A percentile compares a stretch with the other conserved stretches of the same genome.
phyloP scores from a whole-genome alignment of 225 moss, liverwort and hornwort genomes.

The Bryoerythrophyllum caledonicum region DNA sequence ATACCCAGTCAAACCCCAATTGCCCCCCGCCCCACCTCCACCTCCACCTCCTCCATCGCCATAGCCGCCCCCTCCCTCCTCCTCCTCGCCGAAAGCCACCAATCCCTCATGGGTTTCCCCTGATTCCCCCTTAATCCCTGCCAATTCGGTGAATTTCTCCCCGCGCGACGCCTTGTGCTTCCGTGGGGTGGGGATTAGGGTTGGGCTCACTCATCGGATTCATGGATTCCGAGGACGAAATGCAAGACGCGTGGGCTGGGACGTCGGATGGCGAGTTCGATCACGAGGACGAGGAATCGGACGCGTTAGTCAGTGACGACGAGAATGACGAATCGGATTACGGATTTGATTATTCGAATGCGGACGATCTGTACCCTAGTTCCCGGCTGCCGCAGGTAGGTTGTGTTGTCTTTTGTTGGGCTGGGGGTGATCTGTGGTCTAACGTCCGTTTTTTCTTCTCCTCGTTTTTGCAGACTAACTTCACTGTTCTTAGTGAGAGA shows the following conservation, averaged over 20 bases:
- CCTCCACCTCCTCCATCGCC: background rate
- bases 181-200: too few species aligned
- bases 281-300: conserved; percentile 65
- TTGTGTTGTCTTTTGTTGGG: background rate
- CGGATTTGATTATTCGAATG: conserved; percentile 66
- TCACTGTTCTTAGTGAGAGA: conserved; percentile 88
- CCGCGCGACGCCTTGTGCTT: too few species aligned
- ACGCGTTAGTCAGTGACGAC: conserved; percentile 56
- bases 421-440: background rate
- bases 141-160: too few species aligned
- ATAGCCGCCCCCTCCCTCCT: too few species aligned
- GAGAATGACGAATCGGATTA: conserved; percentile 75
- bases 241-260: conserved; percentile 76
- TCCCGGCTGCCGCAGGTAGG: conserved; percentile 62
- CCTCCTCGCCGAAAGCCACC: too few species aligned
- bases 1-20: conserved; percentile 11
- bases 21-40: background rate
- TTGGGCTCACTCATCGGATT: too few species aligned
- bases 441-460: background rate
- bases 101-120: too few species aligned
- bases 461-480: conserved; percentile 65
- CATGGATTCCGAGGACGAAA: conserved; percentile 69
- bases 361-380: conserved; percentile 60
- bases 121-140: too few species aligned
- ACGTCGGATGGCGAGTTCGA: conserved; percentile 76